These are phyloP conservation scores for Tephrocybe sp. DNA, from an alignment of 768 basidiomycete species.

Conservation along the genomic window DNA sequence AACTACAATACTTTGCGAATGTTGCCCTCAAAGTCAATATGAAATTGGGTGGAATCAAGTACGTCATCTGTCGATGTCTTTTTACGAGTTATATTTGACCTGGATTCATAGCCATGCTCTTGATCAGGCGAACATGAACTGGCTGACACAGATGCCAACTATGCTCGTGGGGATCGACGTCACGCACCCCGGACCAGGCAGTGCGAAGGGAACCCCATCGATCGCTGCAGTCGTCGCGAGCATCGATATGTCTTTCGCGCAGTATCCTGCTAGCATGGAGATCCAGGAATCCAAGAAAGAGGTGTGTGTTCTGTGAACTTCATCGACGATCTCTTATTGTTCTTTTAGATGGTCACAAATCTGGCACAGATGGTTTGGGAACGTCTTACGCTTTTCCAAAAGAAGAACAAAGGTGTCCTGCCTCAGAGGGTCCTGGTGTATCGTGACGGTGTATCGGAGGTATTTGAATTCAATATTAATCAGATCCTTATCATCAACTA, in stretches of 20 bases:
- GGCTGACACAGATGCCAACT: constrained; percentile 59
- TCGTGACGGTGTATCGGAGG: constrained; percentile 83
- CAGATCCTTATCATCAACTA: neutral
- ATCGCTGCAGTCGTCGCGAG: constrained; percentile 87
- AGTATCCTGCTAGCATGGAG: constrained; percentile 73
- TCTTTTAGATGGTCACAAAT: constrained; percentile 67
- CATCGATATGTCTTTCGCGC: constrained; percentile 57
- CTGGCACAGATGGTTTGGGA: constrained; percentile 65
- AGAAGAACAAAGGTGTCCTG: constrained; percentile 41
- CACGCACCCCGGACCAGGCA: constrained; percentile 78
- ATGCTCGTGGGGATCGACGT: constrained; percentile 86
- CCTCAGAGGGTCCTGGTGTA: constrained; percentile 72
- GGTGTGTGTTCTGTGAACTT: constrained; percentile 32
- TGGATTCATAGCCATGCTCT: constrained; percentile 36
- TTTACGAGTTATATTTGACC: neutral
- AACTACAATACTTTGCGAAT: constrained; percentile 73
- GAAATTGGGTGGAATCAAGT: constrained; percentile 82
- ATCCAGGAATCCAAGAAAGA: constrained; percentile 77
- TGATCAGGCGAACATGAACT: constrained; percentile 50
- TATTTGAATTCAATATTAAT: constrained; percentile 22
- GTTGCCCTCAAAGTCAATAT: constrained; percentile 81
- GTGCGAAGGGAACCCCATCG: constrained; percentile 71
- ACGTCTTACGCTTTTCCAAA: constrained; percentile 52
- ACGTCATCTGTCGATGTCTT: constrained; percentile 20
- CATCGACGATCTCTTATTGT: neutral